Base-by-base conservation (phyloP, 1,284 basidiomycete genomes). In the Ustilago xerochloae region DNA sequence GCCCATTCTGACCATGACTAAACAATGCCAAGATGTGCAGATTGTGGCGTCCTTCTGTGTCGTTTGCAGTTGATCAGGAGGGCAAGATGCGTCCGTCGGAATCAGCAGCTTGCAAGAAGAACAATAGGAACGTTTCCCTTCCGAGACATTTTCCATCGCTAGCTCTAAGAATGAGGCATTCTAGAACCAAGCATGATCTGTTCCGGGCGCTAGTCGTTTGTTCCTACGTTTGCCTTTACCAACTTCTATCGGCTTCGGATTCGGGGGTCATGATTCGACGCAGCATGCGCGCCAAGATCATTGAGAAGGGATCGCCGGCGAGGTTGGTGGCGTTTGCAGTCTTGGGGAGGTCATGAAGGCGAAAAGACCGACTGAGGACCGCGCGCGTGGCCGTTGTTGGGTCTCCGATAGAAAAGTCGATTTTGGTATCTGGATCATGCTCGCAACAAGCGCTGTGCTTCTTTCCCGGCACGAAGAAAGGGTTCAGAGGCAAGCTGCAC, bases 401-500 rank as follows among this genome's bases (percentile, higher is more conserved):
- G 15, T 36, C 35, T 36, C 8, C 35, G 35, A 36, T 5, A 36
- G 35, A 12, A 5, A 36, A 13, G 15, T 16, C 13, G 18, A 6
- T 36, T 13, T 6, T 4, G 5, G 15, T 36, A 36, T 36, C 35
- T n/a, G 35, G n/a, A 9, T 20, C 13, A 7, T 20, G 15, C 20
- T 22, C 12, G 51, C 38, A n/a, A n/a, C n/a, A n/a, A n/a, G n/a
- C n/a, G n/a, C n/a, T n/a, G n/a, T n/a, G n/a, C n/a, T n/a, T n/a
- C n/a, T n/a, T n/a, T n/a, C n/a, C n/a, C n/a, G 50, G 16, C 39
- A 28, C 18, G 18, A 9, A n/a, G 7, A 53, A 32, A 22, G 20
- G 39, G 10, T 16, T 30, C 43, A 12, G 29, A 9, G n/a, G 33
- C 39, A 13, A 28, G 28, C 52, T 55, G 53, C 43, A 55, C 53